phyloP scores from a whole-genome alignment of 2,329 filamentous ascomycete species.

The Ascochyta rabiei region DNA sequence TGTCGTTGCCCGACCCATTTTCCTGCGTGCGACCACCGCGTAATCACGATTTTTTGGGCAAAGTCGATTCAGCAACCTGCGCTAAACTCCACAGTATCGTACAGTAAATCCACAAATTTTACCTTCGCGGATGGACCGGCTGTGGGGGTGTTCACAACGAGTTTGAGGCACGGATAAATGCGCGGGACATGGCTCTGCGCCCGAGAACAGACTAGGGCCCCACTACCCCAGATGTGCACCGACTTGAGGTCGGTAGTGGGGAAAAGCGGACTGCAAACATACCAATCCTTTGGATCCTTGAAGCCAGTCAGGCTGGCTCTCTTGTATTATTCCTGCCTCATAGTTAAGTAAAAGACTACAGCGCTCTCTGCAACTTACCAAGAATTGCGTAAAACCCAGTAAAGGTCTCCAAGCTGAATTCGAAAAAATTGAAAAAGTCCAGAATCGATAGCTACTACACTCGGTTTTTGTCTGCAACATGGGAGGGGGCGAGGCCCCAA shows the following conservation, averaged over 20 bases:
- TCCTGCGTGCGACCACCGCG: conserved; percentile 1
- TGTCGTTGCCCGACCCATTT: conserved; percentile 1
- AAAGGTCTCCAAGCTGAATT: no score
- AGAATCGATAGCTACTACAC: no score
- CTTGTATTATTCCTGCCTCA: no score
- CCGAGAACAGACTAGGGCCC: conserved; percentile 5
- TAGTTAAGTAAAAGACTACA: no score
- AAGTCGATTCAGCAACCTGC: neutral
- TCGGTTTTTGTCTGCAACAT: neutral
- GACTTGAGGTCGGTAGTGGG: neutral
- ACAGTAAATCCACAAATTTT: conserved; percentile 4
- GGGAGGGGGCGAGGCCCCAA: conserved; percentile 1
- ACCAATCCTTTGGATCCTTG: no score
- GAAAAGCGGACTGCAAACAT: no score
- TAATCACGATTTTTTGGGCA: neutral
- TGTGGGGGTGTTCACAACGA: conserved; percentile 2
- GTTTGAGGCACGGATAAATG: conserved; percentile 17
- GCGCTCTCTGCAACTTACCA: no score
- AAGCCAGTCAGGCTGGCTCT: no score
- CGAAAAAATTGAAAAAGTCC: no score
- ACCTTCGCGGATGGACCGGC: conserved; percentile 1
- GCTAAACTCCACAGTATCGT: conserved; percentile 3
- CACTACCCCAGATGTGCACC: conserved; percentile 13
- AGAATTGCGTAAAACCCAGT: no score
- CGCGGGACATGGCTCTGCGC: neutral